Percentiles rank a stretch among this genome's conserved stretches.
Conservation (phyloP, 169 alveolate genomes). For the Cryptosporidium sp. region DNA sequence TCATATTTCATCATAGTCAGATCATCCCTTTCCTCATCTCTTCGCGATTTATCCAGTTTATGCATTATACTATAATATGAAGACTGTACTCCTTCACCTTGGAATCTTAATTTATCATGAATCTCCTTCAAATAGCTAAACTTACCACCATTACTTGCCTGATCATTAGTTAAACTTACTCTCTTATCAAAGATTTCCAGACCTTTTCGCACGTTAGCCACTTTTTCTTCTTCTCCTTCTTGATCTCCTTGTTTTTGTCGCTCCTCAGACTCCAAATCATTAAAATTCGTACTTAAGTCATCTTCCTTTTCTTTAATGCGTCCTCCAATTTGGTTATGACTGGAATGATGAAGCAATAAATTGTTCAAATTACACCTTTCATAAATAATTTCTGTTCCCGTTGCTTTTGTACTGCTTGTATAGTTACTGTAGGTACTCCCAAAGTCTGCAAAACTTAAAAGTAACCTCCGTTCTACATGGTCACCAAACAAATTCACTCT, state of each 20-base stretch:
- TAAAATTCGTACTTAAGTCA: neutral
- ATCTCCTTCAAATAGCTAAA: neutral
- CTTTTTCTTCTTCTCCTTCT: neutral
- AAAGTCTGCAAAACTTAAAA: neutral
- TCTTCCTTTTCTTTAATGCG: neutral
- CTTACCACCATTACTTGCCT: neutral
- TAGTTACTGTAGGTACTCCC: neutral
- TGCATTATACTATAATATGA: neutral
- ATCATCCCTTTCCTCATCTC: neutral
- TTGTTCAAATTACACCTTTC: conserved; percentile 26
- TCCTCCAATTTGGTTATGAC: neutral
- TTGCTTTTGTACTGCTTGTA: neutral
- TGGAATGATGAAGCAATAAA: neutral
- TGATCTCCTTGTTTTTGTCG: neutral
- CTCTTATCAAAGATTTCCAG: neutral
- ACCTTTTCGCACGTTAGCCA: neutral
- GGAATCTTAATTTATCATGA: neutral
- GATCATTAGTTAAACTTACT: neutral
- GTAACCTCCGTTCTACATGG: neutral
- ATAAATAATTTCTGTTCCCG: neutral
- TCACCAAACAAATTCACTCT: neutral
- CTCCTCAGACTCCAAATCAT: neutral
- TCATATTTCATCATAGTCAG: neutral
- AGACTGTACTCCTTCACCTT: neutral
- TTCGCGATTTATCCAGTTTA: neutral